Percentiles rank a stretch among this genome's conserved stretches.
These are phyloP conservation scores for Lecanicillium sp. DNA, from an alignment of 2,329 filamentous ascomycete genomes.

Conservation along the genomic window DNA sequence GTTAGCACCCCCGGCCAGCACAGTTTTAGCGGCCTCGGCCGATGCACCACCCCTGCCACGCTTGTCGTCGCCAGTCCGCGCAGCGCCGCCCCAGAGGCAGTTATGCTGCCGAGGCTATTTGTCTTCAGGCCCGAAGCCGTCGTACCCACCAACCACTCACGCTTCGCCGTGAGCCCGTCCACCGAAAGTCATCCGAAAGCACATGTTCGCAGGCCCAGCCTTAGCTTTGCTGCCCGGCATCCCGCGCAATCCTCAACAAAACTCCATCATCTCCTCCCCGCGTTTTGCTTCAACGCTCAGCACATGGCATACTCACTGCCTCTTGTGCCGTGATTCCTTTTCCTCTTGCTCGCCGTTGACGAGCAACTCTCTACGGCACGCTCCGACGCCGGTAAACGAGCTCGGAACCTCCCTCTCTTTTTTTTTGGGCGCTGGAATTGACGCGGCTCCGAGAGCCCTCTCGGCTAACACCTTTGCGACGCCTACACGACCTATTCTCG, in stretches of 20 bases:
- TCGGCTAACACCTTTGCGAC: background rate
- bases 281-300: background rate
- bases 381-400: too few relatives aligned
- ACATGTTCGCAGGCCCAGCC: constrained; percentile 7
- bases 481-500: background rate
- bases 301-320: background rate
- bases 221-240: constrained; percentile 1
- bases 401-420: too few relatives aligned
- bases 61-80: background rate
- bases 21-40: constrained; percentile 12
- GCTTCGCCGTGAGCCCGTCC: background rate
- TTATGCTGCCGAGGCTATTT: constrained; percentile 15
- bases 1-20: constrained; percentile 3
- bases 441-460: too few relatives aligned
- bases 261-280: background rate
- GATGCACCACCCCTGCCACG: constrained; percentile 1
- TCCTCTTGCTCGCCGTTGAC: constrained; percentile 1
- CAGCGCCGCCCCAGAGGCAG: background rate
- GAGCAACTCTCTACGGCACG: background rate
- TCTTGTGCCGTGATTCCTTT: background rate
- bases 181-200: constrained; percentile 1
- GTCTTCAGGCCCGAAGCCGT: constrained; percentile 10
- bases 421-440: too few relatives aligned
- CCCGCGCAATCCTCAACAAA: constrained; percentile 7
- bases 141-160: constrained; percentile 5